Evolutionary conservation across 1,284 basidiomycete genomes (phyloP).

Genomic region (Marasmius sp.): DNA sequence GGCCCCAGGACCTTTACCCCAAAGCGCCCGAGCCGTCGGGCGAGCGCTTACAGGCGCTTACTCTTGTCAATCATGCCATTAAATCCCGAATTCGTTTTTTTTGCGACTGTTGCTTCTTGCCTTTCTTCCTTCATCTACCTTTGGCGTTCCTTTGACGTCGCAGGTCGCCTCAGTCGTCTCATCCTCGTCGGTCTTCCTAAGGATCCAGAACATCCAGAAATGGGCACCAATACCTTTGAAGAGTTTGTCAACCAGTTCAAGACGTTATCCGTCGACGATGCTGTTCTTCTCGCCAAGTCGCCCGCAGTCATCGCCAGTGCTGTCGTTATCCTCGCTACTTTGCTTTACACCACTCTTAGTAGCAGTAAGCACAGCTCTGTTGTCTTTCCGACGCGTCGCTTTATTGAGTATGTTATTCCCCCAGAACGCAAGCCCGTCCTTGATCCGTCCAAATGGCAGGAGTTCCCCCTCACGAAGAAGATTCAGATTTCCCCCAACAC

Average conservation of each 20-base stretch:
- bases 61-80: neutral
- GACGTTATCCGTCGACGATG: slow-evolving; percentile 18
- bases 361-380: slow-evolving; percentile 25
- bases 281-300: slow-evolving; percentile 40
- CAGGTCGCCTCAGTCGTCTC: slow-evolving; percentile 52
- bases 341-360: slow-evolving; percentile 31
- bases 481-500: slow-evolving; percentile 92
- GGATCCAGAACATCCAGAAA: slow-evolving; percentile 20
- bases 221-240: slow-evolving; percentile 21
- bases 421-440: slow-evolving; percentile 66
- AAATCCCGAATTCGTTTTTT: slow-evolving; percentile 40
- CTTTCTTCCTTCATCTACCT: slow-evolving; percentile 46
- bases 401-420: slow-evolving; percentile 6
- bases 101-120: slow-evolving; percentile 48
- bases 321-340: slow-evolving; percentile 34
- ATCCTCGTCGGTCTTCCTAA: slow-evolving; percentile 62
- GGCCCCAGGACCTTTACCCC: too few species aligned
- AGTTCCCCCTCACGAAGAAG: slow-evolving; percentile 83
- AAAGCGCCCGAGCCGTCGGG: neutral
- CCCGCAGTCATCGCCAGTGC: slow-evolving; percentile 39
- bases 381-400: neutral
- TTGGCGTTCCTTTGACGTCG: slow-evolving; percentile 44
- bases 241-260: slow-evolving; percentile 20
- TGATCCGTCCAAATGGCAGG: slow-evolving; percentile 75
- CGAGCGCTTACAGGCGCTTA: neutral